These are phyloP conservation scores for Allantophomopsis cytisporea DNA, from an alignment of 2,329 filamentous ascomycete genomes.

Conservation along the genomic window DNA sequence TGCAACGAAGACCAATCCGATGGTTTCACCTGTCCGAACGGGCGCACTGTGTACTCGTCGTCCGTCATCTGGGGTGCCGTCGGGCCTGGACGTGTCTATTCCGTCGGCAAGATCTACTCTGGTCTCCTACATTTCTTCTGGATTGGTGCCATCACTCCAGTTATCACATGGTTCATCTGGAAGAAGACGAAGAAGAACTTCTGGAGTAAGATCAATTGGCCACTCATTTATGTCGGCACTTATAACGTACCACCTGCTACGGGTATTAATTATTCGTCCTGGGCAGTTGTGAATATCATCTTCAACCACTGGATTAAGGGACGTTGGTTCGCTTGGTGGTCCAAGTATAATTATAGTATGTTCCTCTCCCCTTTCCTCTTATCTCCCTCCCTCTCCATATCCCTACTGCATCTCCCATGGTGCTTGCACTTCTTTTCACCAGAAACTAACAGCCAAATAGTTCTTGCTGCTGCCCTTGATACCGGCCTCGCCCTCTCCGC, in stretches of 20 bases:
- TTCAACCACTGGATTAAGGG: conserved; percentile 59
- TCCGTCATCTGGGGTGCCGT: conserved; percentile 37
- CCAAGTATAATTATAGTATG: conserved; percentile 42
- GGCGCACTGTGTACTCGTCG: conserved; percentile 31
- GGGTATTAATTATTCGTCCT: conserved; percentile 60
- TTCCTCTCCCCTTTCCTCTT: conserved; percentile 45
- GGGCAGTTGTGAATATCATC: conserved; percentile 56
- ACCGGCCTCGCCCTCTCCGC: conserved; percentile 54
- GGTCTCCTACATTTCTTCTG: conserved; percentile 35
- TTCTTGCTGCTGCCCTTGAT: conserved; percentile 48
- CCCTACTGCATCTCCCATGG: conserved; percentile 46
- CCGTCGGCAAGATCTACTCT: conserved; percentile 45
- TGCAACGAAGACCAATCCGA: conserved; percentile 25
- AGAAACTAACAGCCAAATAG: conserved; percentile 34
- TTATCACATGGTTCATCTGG: conserved; percentile 26
- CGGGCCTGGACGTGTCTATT: conserved; percentile 46
- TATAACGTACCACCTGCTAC: conserved; percentile 38
- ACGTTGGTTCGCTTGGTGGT: conserved; percentile 55
- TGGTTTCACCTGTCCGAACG: conserved; percentile 32
- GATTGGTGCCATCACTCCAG: conserved; percentile 28
- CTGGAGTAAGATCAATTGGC: conserved; percentile 17
- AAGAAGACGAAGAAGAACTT: conserved; percentile 20
- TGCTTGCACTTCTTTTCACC: too few relatives aligned
- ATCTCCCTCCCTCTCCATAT: conserved; percentile 53
- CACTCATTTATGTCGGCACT: conserved; percentile 16